Evolutionary conservation across 2,329 filamentous ascomycete genomes (phyloP).

Genomic region (Neodidymelliopsis sp.): DNA sequence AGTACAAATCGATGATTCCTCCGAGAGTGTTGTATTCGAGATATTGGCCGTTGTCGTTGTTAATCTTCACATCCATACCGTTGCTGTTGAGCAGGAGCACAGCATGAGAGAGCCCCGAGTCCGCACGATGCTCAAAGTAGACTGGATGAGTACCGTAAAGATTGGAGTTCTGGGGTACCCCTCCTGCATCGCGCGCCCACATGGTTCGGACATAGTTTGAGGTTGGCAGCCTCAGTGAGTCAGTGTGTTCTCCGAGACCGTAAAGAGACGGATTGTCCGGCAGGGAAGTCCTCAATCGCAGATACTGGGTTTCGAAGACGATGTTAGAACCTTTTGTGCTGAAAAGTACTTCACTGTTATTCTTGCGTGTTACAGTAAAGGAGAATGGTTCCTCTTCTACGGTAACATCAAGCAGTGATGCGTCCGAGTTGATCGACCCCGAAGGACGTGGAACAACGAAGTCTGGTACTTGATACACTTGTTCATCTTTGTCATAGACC

Average conservation of each 20-base stretch:
- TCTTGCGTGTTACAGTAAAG: conserved; percentile 68
- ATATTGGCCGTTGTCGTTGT: conserved; percentile 70
- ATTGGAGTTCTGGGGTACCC: conserved; percentile 67
- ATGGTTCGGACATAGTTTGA: conserved; percentile 74
- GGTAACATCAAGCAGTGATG: conserved; percentile 61
- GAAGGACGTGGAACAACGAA: conserved; percentile 70
- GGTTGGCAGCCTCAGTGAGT: conserved; percentile 71
- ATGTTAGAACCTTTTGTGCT: conserved; percentile 72
- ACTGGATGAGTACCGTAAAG: conserved; percentile 77
- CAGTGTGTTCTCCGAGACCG: conserved; percentile 79
- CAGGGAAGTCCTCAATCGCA: conserved; percentile 73
- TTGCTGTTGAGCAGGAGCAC: conserved; percentile 47
- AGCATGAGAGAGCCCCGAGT: conserved; percentile 42
- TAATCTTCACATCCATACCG: conserved; percentile 76
- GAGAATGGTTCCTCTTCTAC: conserved; percentile 68
- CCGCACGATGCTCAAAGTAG: conserved; percentile 73
- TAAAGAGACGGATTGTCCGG: conserved; percentile 75
- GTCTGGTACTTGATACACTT: conserved; percentile 77
- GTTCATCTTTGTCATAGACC: conserved; percentile 72
- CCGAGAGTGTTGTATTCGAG: conserved; percentile 81
- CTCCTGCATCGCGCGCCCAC: conserved; percentile 73
- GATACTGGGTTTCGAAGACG: conserved; percentile 79
- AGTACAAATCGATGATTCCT: conserved; percentile 73
- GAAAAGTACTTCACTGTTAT: conserved; percentile 67
- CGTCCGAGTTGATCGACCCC: conserved; percentile 35